These are phyloP conservation scores for Entomortierella lignicola DNA, from an alignment of 192 early-diverging fungal genomes.

Conservation along the genomic window DNA sequence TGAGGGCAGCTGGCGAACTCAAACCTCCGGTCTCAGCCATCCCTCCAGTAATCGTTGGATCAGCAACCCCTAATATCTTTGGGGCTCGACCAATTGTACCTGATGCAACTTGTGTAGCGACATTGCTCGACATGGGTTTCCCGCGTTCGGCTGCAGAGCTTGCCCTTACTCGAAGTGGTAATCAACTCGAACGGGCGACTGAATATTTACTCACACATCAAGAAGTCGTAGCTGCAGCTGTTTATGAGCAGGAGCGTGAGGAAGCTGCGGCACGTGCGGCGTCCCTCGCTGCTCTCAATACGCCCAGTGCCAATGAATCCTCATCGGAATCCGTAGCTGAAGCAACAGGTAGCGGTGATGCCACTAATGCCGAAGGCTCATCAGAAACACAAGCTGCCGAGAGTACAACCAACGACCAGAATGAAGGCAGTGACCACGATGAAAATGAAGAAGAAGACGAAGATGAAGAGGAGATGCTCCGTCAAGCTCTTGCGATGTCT, in stretches of 20 bases:
- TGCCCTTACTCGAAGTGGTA: slow-evolving; percentile 81
- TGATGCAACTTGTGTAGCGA: slow-evolving; percentile 72
- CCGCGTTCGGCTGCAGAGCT: slow-evolving; percentile 77
- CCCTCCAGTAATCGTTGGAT: slow-evolving; percentile 13
- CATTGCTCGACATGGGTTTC: slow-evolving; percentile 91
- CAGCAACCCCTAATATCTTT: slow-evolving; percentile 46
- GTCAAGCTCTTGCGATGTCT: slow-evolving; percentile 47
- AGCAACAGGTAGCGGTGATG: slow-evolving; percentile 9
- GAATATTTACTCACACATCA: slow-evolving; percentile 87
- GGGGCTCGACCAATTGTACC: slow-evolving; percentile 62
- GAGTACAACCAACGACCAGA: slow-evolving; percentile 31
- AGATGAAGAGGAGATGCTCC: slow-evolving; percentile 52
- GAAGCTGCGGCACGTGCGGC: slow-evolving; percentile 53
- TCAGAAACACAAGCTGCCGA: background rate
- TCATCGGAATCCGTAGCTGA: background rate
- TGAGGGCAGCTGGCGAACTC: slow-evolving; percentile 81
- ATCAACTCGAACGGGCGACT: slow-evolving; percentile 82
- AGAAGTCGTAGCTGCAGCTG: slow-evolving; percentile 57
- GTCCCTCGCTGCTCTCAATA: slow-evolving; percentile 54
- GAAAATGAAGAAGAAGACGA: slow-evolving; percentile 48
- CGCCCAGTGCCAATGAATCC: background rate
- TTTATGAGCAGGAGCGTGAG: slow-evolving; percentile 52
- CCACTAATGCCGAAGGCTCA: background rate
- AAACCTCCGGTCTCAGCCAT: slow-evolving; percentile 49
- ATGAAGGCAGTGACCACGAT: background rate